Percentiles rank a stretch among this genome's conserved stretches.
Evolutionary conservation across 495 filamentous ascomycete genomes (phyloP).

Genomic region (Tuber borchii): DNA sequence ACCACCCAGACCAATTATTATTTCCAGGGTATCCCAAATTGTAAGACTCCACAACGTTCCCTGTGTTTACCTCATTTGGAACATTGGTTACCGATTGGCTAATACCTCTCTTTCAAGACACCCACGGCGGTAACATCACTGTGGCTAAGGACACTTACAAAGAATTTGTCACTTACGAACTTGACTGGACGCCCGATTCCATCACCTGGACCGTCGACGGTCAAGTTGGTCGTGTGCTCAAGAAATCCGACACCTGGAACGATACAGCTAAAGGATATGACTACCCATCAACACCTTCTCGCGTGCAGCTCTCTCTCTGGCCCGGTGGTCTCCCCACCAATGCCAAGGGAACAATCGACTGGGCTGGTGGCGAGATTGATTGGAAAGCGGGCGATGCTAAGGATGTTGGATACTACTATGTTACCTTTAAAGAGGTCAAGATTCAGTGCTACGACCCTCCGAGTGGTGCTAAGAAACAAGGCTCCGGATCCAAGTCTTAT

Average conservation of each 20-base stretch:
- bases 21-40: constrained; percentile 87
- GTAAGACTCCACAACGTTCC: constrained; percentile 52
- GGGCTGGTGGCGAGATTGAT: constrained; percentile 84
- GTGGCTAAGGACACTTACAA: constrained; percentile 63
- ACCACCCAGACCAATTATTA: constrained; percentile 91
- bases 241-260: constrained; percentile 77
- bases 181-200: constrained; percentile 81
- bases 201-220: constrained; percentile 85
- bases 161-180: constrained; percentile 82
- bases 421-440: constrained; percentile 65
- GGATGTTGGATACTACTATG: constrained; percentile 81
- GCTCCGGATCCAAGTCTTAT: constrained; percentile 60
- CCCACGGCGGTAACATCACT: constrained; percentile 64
- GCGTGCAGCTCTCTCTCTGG: constrained; percentile 93
- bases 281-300: constrained; percentile 89
- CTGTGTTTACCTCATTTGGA: background rate
- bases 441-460: constrained; percentile 80
- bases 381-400: constrained; percentile 80
- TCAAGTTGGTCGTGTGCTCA: constrained; percentile 61
- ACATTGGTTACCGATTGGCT: background rate
- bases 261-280: constrained; percentile 70
- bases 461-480: constrained; percentile 51
- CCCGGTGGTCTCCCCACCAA: constrained; percentile 78
- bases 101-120: constrained; percentile 49
- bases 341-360: constrained; percentile 74